A percentile compares a stretch with the other conserved stretches of the same genome.
These are phyloP conservation scores for Aspergillus sp. DNA, from an alignment of 2,329 filamentous ascomycete genomes.

Conservation along the genomic window DNA sequence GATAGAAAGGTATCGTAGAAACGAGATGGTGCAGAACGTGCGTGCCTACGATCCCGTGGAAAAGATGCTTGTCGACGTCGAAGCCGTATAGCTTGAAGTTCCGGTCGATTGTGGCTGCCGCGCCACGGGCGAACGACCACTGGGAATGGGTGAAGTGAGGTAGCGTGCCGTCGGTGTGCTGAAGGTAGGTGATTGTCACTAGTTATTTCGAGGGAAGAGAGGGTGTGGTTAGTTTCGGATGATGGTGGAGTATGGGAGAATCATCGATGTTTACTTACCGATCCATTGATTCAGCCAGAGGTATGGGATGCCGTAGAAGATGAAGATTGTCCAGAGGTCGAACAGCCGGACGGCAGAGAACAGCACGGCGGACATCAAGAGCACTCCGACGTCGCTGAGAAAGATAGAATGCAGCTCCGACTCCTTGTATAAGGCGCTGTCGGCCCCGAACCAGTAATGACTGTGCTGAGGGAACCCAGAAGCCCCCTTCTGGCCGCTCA, in stretches of 20 bases:
- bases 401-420: background rate
- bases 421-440: background rate
- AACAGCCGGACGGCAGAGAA: background rate
- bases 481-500: conserved; percentile 43
- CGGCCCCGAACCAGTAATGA: conserved; percentile 57
- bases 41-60: conserved; percentile 64
- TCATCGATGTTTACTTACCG: background rate
- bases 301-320: background rate
- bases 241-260: background rate
- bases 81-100: conserved; percentile 62
- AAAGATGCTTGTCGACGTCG: conserved; percentile 49
- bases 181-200: conserved; percentile 73
- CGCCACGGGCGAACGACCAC: conserved; percentile 63
- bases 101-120: conserved; percentile 62
- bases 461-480: conserved; percentile 60
- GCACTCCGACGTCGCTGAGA: background rate
- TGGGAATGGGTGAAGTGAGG: conserved; percentile 58
- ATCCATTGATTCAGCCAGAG: background rate
- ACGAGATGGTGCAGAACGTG: conserved; percentile 64
- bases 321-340: background rate
- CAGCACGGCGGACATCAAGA: background rate
- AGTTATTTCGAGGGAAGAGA: background rate
- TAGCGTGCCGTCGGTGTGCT: conserved; percentile 63
- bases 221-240: too few relatives aligned
- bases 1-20: conserved; percentile 57